Evolutionary conservation across 176 grass and related monocot genomes (phyloP), one percentile per base, ranked within the genome.

Genomic region (Aechmea fasciata): DNA sequence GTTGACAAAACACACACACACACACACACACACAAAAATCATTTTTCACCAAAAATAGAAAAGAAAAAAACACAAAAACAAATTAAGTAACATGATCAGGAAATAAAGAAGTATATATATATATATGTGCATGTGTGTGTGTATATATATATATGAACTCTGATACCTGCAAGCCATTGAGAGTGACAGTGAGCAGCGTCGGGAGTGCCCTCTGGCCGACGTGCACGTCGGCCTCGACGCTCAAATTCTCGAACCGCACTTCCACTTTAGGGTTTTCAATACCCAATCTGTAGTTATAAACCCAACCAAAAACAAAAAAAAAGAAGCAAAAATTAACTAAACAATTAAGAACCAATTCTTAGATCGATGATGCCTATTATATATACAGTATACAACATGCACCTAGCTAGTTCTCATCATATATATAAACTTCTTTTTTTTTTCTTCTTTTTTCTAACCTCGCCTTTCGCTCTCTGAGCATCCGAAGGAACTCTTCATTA

Each of bases 401-500:
- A 59, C 15, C 2, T 20, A 59, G 1, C 2, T 20, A 59, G 1
- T 17, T 59, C 7, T 8, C 54, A 59, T 17, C 14, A 14, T 59
- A 14, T 59, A 14, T 23, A 23, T 23, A 23, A n/a, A 55, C 15
- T 19, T 59, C n/a, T 59, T 10, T 17, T n/a, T 57, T n/a, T 57
- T 1, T 59, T 1, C 20, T 7, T 19, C 0, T 7, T 3, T 0
- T 41, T 24, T 0, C 18, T 3, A 50, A 95, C 91, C 87, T 87
- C 69, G 81, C 50, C 55, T 87, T 90, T 69, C 78, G 90, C 13
- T 96, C 84, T 11, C 79, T 78, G 10, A 96, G 84, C 66, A 90
- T 85, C 50, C 33, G 84, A 66, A 96, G 91, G 79, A 96, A 90
- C 17, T 57, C 73, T 29, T 80, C 81, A 80, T 96, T 90, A 50